Evolutionary conservation across 2,329 filamentous ascomycete species (phyloP).

Genomic region (Penicillium janthinellum): DNA sequence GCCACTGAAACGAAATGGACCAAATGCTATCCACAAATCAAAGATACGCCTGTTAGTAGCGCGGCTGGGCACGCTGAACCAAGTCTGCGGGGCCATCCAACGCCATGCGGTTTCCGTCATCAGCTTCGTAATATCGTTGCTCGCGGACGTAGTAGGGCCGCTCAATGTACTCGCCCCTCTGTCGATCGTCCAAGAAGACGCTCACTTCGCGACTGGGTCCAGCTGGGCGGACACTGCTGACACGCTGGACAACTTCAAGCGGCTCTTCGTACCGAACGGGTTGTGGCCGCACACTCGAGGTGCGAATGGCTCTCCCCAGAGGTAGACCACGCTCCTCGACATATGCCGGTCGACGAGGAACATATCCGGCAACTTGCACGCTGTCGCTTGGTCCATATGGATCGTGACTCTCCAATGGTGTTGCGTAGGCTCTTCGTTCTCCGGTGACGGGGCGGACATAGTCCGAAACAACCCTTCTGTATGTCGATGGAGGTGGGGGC

Average conservation of each 20-base stretch:
- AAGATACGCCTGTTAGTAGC: conserved; percentile 31
- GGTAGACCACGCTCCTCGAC: conserved; percentile 68
- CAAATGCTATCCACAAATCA: conserved; percentile 10
- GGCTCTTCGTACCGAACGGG: conserved; percentile 47
- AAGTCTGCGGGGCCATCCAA: conserved; percentile 34
- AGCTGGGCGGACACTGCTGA: conserved; percentile 46
- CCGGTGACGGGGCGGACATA: conserved; percentile 34
- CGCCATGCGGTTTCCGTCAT: conserved; percentile 35
- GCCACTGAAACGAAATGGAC: not conserved
- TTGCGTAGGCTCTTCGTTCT: conserved; percentile 37
- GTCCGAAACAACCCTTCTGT: conserved; percentile 43
- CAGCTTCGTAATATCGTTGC: conserved; percentile 41
- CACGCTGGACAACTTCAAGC: conserved; percentile 42
- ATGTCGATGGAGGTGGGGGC: conserved; percentile 45
- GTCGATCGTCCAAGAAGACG: conserved; percentile 46
- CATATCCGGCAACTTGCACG: conserved; percentile 47
- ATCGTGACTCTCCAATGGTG: conserved; percentile 38
- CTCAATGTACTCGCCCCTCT: conserved; percentile 53
- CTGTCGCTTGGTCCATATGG: conserved; percentile 41
- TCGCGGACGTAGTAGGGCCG: conserved; percentile 45
- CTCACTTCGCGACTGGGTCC: conserved; percentile 43
- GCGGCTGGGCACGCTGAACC: conserved; percentile 36
- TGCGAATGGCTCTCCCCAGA: conserved; percentile 58
- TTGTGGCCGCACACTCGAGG: conserved; percentile 62
- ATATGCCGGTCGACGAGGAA: conserved; percentile 40